Conservation (phyloP, 2,329 filamentous ascomycete species). For the Aspergillus aculeatinus region DNA sequence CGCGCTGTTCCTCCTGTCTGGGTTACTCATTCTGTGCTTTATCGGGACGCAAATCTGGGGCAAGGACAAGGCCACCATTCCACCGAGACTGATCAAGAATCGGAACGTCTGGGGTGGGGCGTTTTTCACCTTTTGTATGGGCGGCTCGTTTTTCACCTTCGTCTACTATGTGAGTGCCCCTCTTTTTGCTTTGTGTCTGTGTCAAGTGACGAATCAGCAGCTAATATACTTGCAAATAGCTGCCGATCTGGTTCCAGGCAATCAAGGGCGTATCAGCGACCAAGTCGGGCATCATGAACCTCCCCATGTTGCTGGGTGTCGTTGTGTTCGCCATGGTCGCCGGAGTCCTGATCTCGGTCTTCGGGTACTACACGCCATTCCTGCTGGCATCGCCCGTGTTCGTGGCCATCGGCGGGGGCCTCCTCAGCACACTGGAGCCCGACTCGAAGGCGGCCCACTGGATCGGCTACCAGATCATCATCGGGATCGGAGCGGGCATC, state of each 20-base stretch:
- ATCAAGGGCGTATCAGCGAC: conserved; percentile 37
- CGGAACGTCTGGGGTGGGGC: conserved; percentile 45
- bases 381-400: conserved; percentile 35
- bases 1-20: conserved; percentile 45
- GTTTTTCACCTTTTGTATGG: conserved; percentile 43
- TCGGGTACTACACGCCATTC: conserved; percentile 44
- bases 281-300: conserved; percentile 40
- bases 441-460: conserved; percentile 33
- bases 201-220: background rate
- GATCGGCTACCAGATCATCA: conserved; percentile 42
- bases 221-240: conserved; percentile 17
- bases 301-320: conserved; percentile 35
- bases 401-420: conserved; percentile 35
- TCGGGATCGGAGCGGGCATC: conserved; percentile 37
- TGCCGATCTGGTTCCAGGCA: conserved; percentile 48
- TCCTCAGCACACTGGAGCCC: conserved; percentile 37
- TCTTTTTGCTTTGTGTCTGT: background rate
- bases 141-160: conserved; percentile 45
- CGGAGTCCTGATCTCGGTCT: conserved; percentile 30
- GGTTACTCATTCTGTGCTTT: conserved; percentile 47
- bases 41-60: conserved; percentile 24
- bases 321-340: conserved; percentile 33
- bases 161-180: conserved; percentile 43
- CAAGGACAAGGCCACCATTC: conserved; percentile 46
- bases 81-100: conserved; percentile 45